Evolutionary conservation across 352 stramenopile genomes (phyloP).

Genomic region (Globisporangium spiculum): DNA sequence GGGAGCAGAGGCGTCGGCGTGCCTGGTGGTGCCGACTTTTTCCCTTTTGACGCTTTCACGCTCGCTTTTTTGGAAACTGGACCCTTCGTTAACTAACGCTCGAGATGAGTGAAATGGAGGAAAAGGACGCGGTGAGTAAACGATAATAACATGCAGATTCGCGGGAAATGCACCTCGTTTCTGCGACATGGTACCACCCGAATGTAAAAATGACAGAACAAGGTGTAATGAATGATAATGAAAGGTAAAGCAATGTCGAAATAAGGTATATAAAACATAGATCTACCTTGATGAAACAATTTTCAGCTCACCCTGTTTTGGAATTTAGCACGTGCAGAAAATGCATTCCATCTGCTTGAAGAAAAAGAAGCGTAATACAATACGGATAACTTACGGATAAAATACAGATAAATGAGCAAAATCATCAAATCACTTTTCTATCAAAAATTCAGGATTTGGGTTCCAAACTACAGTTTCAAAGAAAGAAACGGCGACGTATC

Average conservation of each 20-base stretch:
- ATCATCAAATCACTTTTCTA: background rate
- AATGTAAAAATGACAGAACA: background rate
- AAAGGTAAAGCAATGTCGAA: background rate
- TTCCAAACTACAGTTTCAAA: background rate
- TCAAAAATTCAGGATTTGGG: background rate
- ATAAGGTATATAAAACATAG: background rate
- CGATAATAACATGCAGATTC: background rate
- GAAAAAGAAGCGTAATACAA: background rate
- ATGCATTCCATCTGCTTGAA: constrained; percentile 2
- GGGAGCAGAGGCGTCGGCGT: background rate
- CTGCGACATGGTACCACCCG: background rate
- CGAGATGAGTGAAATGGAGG: background rate
- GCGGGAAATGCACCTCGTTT: background rate
- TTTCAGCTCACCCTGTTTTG: background rate
- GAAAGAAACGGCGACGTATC: background rate
- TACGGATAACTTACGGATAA: background rate
- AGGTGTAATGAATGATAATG: background rate
- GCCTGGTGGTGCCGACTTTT: background rate
- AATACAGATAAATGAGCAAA: no score
- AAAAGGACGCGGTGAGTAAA: background rate
- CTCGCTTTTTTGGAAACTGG: background rate
- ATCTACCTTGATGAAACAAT: background rate
- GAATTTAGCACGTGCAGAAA: background rate
- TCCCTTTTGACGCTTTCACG: background rate
- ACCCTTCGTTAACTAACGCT: constrained; percentile 4